Percentiles rank a stretch among this genome's conserved stretches.
These are phyloP conservation scores for Viola odorata DNA, from an alignment of 345 rosid genomes.

Conservation along the genomic window DNA sequence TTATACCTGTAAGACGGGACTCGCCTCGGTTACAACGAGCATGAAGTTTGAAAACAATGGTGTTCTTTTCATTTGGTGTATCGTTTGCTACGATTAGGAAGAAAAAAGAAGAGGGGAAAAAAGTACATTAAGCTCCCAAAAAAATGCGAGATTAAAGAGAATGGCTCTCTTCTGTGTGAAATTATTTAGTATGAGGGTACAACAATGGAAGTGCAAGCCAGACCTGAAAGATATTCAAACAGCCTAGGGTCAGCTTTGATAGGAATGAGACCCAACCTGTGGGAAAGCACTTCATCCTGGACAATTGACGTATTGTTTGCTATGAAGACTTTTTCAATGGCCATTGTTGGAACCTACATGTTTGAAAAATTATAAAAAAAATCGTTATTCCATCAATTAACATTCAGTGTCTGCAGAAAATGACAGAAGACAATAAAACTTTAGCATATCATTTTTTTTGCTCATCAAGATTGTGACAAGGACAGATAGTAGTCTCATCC, in stretches of 20 bases:
- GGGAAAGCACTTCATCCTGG: conserved; percentile 93
- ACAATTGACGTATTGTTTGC: conserved; percentile 83
- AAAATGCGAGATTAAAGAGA: neutral
- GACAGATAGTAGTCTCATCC: neutral
- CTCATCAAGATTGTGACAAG: neutral
- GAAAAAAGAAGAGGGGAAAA: conserved; percentile 1
- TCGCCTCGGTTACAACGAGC: conserved; percentile 40
- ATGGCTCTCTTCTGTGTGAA: neutral
- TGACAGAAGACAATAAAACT: neutral
- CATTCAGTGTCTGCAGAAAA: neutral
- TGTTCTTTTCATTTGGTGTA: conserved; percentile 79
- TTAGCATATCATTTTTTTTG: neutral
- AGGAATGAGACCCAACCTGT: conserved; percentile 90
- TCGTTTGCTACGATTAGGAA: conserved; percentile 49
- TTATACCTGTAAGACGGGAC: conserved; percentile 54
- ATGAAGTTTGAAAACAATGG: conserved; percentile 91
- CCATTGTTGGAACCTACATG: conserved; percentile 85
- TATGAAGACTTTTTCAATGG: conserved; percentile 83
- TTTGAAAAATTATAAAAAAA: conserved; percentile 8
- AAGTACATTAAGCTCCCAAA: neutral
- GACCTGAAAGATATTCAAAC: conserved; percentile 83
- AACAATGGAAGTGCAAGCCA: conserved; percentile 4
- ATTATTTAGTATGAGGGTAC: neutral
- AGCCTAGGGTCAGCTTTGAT: conserved; percentile 74
- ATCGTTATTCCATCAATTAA: neutral